A percentile compares a stretch with the other conserved stretches of the same genome.
phyloP scores from a whole-genome alignment of 2,329 filamentous ascomycete species.

The Stromatinia cepivora region DNA sequence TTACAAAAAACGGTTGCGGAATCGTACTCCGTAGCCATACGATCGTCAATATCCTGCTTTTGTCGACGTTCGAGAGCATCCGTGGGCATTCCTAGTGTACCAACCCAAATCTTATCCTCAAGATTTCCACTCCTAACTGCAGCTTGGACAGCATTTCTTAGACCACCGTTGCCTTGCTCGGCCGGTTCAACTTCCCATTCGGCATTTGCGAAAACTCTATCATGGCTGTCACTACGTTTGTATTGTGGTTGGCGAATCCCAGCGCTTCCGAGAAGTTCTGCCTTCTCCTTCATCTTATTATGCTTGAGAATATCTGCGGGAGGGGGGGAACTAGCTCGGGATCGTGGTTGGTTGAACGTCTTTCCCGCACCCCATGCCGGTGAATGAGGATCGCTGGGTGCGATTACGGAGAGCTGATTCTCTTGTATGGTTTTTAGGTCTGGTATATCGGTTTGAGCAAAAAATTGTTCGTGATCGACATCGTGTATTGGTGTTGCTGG shows the following conservation, averaged over 20 bases:
- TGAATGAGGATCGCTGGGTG: constrained; percentile 72
- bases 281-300: constrained; percentile 56
- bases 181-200: constrained; percentile 82
- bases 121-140: constrained; percentile 68
- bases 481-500: constrained; percentile 42
- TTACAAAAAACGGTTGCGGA: constrained; percentile 82
- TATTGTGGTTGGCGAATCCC: constrained; percentile 57
- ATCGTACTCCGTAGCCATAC: constrained; percentile 76
- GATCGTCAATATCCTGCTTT: constrained; percentile 80
- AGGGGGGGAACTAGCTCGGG: constrained; percentile 70
- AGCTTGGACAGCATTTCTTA: constrained; percentile 84
- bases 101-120: constrained; percentile 82
- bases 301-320: constrained; percentile 75
- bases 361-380: constrained; percentile 66
- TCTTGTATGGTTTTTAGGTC: constrained; percentile 50
- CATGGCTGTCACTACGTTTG: constrained; percentile 62
- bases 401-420: constrained; percentile 53
- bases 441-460: constrained; percentile 57
- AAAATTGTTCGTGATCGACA: constrained; percentile 48
- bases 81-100: constrained; percentile 90
- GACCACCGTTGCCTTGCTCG: constrained; percentile 88
- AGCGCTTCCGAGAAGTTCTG: constrained; percentile 56
- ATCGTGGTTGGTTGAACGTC: constrained; percentile 64
- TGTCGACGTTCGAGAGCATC: constrained; percentile 76
- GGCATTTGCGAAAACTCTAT: constrained; percentile 71